These are phyloP conservation scores for Periconia sp. DNA, from an alignment of 2,329 filamentous ascomycete species.

Conservation along the genomic window DNA sequence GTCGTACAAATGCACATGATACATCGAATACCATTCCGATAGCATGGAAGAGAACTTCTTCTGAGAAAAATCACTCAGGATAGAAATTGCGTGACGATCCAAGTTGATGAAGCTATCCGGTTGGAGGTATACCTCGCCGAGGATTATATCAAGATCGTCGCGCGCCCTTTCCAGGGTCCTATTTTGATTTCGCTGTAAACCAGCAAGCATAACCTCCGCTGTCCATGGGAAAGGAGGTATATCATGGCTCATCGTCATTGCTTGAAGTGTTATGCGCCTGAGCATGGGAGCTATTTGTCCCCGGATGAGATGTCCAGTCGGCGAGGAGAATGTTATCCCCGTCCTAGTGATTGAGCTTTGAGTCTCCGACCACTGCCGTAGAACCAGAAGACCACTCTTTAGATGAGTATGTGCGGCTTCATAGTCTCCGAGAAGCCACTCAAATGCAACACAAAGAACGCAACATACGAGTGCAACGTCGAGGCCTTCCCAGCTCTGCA, in stretches of 20 bases:
- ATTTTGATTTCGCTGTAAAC: not conserved
- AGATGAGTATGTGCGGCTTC: constrained; percentile 4
- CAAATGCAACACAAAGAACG: constrained; percentile 11
- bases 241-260: constrained; percentile 4
- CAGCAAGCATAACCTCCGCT: not conserved
- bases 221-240: constrained; percentile 2
- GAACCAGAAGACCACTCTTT: constrained; percentile 1
- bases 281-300: constrained; percentile 6
- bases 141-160: constrained; percentile 2
- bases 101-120: not conserved
- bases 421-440: constrained; percentile 10
- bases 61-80: not conserved
- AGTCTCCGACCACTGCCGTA: constrained; percentile 7
- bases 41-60: not conserved
- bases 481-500: constrained; percentile 1
- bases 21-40: constrained; percentile 4
- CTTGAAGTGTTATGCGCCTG: constrained; percentile 8
- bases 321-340: not conserved
- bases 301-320: constrained; percentile 9
- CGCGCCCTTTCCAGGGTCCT: constrained; percentile 1
- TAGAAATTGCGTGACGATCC: not conserved
- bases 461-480: constrained; percentile 9
- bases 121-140: constrained; percentile 5
- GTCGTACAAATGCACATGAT: constrained; percentile 3
- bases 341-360: not conserved